phyloP scores from a whole-genome alignment of 352 stramenopile species.

The Pythium insidiosum region DNA sequence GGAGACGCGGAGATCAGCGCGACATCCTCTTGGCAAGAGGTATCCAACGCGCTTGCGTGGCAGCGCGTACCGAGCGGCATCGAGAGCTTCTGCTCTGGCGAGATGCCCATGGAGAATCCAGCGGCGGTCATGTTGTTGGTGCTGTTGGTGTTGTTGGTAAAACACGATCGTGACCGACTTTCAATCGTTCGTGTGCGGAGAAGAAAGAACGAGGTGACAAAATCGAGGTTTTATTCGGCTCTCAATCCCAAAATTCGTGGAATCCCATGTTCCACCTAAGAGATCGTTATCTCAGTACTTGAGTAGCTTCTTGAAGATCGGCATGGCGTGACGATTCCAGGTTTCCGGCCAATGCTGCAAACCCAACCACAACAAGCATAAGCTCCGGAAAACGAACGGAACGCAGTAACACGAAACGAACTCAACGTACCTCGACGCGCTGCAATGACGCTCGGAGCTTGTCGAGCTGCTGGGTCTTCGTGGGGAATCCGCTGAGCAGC shows the following conservation, averaged over 20 bases:
- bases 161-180: too few species aligned
- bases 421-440: constrained; percentile 39
- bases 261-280: too few species aligned
- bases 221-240: not conserved
- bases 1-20: not conserved
- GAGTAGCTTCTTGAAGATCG: constrained; percentile 54
- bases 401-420: too few species aligned
- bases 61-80: constrained; percentile 17
- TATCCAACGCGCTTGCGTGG: too few species aligned
- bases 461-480: constrained; percentile 24
- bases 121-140: constrained; percentile 4
- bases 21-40: not conserved
- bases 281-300: constrained; percentile 10
- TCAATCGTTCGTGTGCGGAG: too few species aligned
- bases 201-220: too few species aligned
- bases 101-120: constrained; percentile 17
- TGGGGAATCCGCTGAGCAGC: constrained; percentile 51
- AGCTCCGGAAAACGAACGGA: not conserved
- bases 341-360: constrained; percentile 71
- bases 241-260: too few species aligned
- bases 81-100: constrained; percentile 17
- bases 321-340: constrained; percentile 51
- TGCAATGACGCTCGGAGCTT: constrained; percentile 39
- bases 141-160: too few species aligned
- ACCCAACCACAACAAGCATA: not conserved